These are phyloP conservation scores for Stereocaulon alpinum DNA, from an alignment of 495 filamentous ascomycete species.

Conservation along the genomic window DNA sequence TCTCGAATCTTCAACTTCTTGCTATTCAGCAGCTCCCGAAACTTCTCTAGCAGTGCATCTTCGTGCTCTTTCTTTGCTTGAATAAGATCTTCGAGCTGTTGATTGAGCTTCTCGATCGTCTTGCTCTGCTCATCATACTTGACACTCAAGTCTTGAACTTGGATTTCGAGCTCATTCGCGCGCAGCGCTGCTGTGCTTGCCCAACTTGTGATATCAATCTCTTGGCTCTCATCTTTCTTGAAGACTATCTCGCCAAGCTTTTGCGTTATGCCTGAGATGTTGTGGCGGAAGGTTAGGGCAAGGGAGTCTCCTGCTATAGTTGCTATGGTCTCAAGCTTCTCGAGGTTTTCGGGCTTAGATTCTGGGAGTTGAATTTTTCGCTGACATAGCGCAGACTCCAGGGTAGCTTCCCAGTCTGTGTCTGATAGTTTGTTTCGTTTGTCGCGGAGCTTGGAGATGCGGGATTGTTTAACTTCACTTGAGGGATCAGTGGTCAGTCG, in stretches of 20 bases:
- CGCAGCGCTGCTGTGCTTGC: conserved; percentile 41
- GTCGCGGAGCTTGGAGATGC: conserved; percentile 35
- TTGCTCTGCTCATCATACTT: conserved; percentile 36
- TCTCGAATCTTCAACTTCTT: conserved; percentile 90
- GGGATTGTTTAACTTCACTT: conserved; percentile 37
- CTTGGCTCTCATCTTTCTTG: conserved; percentile 49
- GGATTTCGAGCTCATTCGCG: conserved; percentile 33
- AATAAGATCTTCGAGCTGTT: conserved; percentile 54
- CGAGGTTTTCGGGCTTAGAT: neutral
- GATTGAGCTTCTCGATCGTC: conserved; percentile 41
- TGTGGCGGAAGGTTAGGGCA: conserved; percentile 43
- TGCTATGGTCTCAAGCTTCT: conserved; percentile 32
- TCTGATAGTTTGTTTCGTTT: conserved; percentile 45
- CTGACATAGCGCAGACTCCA: conserved; percentile 26
- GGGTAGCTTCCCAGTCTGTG: conserved; percentile 46
- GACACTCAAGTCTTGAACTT: conserved; percentile 38
- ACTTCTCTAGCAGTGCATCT: conserved; percentile 58
- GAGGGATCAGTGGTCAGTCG: conserved; percentile 24
- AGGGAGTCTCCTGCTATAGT: conserved; percentile 21
- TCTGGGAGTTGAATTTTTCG: neutral
- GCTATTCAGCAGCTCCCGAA: conserved; percentile 62
- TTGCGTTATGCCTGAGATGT: conserved; percentile 52
- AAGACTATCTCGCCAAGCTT: conserved; percentile 58
- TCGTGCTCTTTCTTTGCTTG: conserved; percentile 58
- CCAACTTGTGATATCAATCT: conserved; percentile 67